Evolutionary conservation across 129 eudicot genomes (phyloP), one percentile per base, ranked within the genome.

Genomic region (Silybum marianum): DNA sequence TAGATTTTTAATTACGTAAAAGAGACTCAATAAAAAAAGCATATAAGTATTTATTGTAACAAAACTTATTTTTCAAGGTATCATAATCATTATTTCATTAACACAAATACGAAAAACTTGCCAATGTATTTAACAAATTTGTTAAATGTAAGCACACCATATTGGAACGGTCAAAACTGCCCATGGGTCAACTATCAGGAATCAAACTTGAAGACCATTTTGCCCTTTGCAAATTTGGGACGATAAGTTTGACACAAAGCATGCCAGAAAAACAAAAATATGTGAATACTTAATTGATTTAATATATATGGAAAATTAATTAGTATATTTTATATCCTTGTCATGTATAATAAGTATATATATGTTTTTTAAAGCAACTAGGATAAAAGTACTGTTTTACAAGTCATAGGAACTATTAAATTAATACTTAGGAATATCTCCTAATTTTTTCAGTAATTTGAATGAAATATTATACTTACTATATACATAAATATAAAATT

Each of bases 211-310:
- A 7, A 18, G 34, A 81, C 67, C n/a, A 36, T 24, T 62, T 62
- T 39, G 32, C 73, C 30, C 11, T 19, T 19, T 14, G 51, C 58
- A 32, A 72, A 18, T 54, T 54, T 72, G 75, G 21, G 75, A 72
- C 75, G 58, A 72, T 39, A 72, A 72, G 75, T 38, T 72, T 38
- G 75, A 72, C 58, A 36, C 62, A 48, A 48, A n/a, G 5, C 0
- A 46, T 46, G 58, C 0, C 58, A 51, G 18, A 51, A 54, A 54
- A 16, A 54, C 65, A 21, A 54, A 54, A 51, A 51, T 16, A 62
- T 63, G n/a, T 51, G 21, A 13, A 14, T 51, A 51, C 7, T 51
- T 51, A 3, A 51, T 51, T 54, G 16, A 9, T 65, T 65, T 22
- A 65, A 7, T 65, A 16, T 13, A 3, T 13, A 1, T 48, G 19